Base-by-base conservation (phyloP, 306 rosid species). In the Arachis hypogaea region DNA sequence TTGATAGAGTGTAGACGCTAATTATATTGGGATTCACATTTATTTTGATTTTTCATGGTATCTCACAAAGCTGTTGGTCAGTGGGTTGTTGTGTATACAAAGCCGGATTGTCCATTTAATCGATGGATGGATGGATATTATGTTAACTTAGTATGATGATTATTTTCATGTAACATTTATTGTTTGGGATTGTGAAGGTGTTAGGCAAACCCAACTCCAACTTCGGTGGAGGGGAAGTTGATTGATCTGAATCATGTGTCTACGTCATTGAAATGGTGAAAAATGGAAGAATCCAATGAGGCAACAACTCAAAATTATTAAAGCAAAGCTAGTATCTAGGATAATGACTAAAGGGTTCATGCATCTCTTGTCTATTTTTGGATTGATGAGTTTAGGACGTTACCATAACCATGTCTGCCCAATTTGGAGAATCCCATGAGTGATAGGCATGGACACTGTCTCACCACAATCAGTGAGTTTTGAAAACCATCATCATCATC, bases 311-410 rank as follows among this genome's bases (percentile, higher is more conserved):
- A 45, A 63, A 54, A 33, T 33, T 33, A 33, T 33, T 33, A 33
- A 33, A 33, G 38, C 11, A 70, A 72, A 71, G 63, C 38, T 52
- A 47, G 43, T 62, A 28, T 70, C 18, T 30, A 16, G 50, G 74
- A 75, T 71, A 76, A 70, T 81, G 74, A 16, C 4, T 74, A 69
- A 62, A 33, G 51, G 62, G 18, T 80, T 76, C 74, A 44, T 61
- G 68, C 41, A 58, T 74, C 61, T 52, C 59, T 36, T 36, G 14
- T 43, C 74, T 40, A 60, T 38, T 52, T 65, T 49, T 47, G 28
- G 76, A 54, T 77, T 66, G 36, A 62, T 33, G 33, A 46, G 68
- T 62, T 47, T 43, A 58, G 57, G 52, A 62, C 63, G 75, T 72
- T 66, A 51, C 65, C 38, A 59, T 63, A 10, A 51, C 65, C 38